Percentiles rank a stretch among this genome's conserved stretches.
Conservation (phyloP, 371 early-diverging fungal genomes). For the Actinomortierella ambigua region DNA sequence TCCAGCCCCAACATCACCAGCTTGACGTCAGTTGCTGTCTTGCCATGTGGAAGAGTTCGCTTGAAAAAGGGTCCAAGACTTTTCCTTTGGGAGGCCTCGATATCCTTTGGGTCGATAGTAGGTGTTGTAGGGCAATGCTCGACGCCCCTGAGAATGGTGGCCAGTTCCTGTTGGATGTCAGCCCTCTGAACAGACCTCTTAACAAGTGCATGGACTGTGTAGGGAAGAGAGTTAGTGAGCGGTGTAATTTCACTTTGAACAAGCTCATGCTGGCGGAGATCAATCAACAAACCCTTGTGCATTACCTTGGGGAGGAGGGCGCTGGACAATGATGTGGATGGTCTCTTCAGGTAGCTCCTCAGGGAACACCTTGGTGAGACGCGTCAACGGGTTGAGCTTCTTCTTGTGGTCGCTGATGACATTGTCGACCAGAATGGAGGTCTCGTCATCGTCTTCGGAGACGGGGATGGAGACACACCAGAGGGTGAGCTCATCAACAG, state of each 20-base stretch:
- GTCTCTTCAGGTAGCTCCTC: conserved; percentile 3
- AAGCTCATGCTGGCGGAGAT: too few species aligned
- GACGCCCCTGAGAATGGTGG: too few species aligned
- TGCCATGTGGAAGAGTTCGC: neutral
- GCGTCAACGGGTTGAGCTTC: conserved; percentile 6
- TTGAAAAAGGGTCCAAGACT: neutral
- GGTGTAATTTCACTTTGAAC: too few species aligned
- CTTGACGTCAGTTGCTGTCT: neutral
- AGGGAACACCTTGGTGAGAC: conserved; percentile 15
- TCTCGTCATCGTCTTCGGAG: conserved; percentile 1
- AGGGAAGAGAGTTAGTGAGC: too few species aligned
- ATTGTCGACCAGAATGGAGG: conserved; percentile 6
- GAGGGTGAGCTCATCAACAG: conserved; percentile 14
- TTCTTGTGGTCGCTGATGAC: neutral
- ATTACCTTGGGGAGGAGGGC: conserved; percentile 11
- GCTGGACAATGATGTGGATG: conserved; percentile 9
- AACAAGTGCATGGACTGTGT: too few species aligned
- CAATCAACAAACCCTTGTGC: too few species aligned
- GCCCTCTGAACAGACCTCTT: too few species aligned
- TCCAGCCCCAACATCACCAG: conserved; percentile 31
- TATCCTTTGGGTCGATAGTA: too few species aligned
- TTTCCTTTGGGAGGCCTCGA: neutral
- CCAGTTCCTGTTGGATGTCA: too few species aligned
- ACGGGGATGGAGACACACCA: conserved; percentile 20
- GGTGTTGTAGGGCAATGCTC: too few species aligned